Conservation (phyloP, 345 rosid genomes). For the Brassica carinata region DNA sequence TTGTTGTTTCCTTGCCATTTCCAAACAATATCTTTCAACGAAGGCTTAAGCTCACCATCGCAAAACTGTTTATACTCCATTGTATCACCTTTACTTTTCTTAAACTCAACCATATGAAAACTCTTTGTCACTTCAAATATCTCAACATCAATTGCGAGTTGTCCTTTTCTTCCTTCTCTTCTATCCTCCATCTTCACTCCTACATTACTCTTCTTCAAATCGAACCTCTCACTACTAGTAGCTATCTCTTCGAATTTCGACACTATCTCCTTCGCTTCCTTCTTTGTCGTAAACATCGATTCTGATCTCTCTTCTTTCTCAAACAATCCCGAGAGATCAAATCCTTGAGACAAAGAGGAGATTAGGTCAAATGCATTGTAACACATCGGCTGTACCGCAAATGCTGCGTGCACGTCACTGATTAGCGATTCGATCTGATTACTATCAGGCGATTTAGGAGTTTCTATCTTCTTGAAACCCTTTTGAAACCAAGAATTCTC, state of each 20-base stretch:
- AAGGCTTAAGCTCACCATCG: constrained; percentile 65
- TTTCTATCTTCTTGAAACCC: constrained; percentile 56
- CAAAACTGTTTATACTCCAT: constrained; percentile 70
- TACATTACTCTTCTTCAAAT: constrained; percentile 48
- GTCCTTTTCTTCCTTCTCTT: constrained; percentile 84
- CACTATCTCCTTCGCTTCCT: constrained; percentile 60
- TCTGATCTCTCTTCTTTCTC: constrained; percentile 49
- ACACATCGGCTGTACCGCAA: constrained; percentile 44
- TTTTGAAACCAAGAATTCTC: constrained; percentile 71
- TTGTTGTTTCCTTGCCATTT: constrained; percentile 64
- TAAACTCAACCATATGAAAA: constrained; percentile 73
- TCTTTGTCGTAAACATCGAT: constrained; percentile 57
- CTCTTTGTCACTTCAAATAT: constrained; percentile 75
- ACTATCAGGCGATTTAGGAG: constrained; percentile 44
- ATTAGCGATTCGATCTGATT: constrained; percentile 31
- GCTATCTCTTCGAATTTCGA: constrained; percentile 82
- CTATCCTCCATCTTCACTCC: constrained; percentile 67
- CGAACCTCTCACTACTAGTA: constrained; percentile 49
- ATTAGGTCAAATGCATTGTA: constrained; percentile 86
- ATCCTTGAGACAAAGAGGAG: constrained; percentile 77
- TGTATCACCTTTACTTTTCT: constrained; percentile 77
- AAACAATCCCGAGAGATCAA: constrained; percentile 75
- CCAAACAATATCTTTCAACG: constrained; percentile 90
- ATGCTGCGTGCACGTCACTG: constrained; percentile 52
- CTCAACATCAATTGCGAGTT: constrained; percentile 68